phyloP scores from a whole-genome alignment of 2,329 filamentous ascomycete genomes.

The Triangularia verruculosa region DNA sequence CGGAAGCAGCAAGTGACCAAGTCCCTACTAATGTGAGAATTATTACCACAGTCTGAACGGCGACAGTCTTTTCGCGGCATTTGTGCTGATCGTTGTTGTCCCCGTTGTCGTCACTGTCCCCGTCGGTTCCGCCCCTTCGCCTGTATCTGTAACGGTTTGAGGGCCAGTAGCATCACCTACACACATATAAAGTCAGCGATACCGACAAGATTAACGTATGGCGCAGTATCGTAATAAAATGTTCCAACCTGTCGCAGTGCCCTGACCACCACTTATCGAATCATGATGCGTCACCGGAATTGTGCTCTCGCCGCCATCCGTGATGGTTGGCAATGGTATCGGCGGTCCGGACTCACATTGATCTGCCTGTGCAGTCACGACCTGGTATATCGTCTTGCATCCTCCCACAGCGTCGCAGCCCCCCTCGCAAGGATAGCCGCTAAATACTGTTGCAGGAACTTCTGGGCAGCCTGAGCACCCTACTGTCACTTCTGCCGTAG shows the following conservation, averaged over 20 bases:
- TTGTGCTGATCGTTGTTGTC: neutral
- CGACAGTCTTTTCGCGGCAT: neutral
- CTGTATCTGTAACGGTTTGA: neutral
- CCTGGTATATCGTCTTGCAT: conserved; percentile 21
- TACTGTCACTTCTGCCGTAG: conserved; percentile 20
- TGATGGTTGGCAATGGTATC: neutral
- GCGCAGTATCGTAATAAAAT: neutral
- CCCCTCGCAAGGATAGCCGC: conserved; percentile 19
- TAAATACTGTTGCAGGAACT: conserved; percentile 19
- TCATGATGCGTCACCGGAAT: neutral
- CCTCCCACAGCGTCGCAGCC: conserved; percentile 21
- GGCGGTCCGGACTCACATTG: neutral
- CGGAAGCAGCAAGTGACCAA: too few relatives aligned
- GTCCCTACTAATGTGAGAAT: too few relatives aligned
- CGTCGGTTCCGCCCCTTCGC: neutral
- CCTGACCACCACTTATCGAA: neutral
- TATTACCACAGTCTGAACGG: neutral
- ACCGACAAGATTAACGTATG: neutral
- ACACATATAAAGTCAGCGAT: neutral
- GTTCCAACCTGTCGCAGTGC: neutral
- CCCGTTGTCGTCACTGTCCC: neutral
- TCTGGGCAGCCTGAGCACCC: conserved; percentile 20
- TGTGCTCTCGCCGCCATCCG: neutral
- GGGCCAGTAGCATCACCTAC: neutral
- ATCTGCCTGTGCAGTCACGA: conserved; percentile 16